Evolutionary conservation across 1,139 yeast genomes (phyloP), one percentile per base, ranked within the genome.

Genomic region (Yamadazyma spencermartinsiae): DNA sequence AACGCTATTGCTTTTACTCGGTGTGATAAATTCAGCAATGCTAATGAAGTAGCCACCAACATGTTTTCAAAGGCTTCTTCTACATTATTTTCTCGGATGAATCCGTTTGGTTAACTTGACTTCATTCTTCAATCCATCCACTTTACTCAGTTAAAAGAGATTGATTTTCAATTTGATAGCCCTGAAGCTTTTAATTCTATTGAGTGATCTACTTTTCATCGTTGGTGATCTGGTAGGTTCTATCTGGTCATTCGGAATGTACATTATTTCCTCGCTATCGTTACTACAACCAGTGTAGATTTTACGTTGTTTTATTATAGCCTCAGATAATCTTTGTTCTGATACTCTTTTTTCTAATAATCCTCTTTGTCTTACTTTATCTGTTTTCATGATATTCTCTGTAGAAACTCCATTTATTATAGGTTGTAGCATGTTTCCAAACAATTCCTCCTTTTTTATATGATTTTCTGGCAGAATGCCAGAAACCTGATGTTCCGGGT

Each of bases 1-100:
- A 90, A 90, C 58, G 85, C 95, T 0, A 70, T 88, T 65, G 97
- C 97, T 0, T 90, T 86, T 61, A 86, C 95, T 24, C 76, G 86
- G 51, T 88, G 97, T 63, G 97, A 90, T 58, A 87, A 85, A 62
- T 90, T 86, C 51, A 84, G 92, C 34, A 84, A 80, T 57, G 95
- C 95, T n/a, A 69, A 65, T 40, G 68, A 62, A 38, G 56, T 78
- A 36, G 80, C 82, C 11, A 65, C 66, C 26, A 71, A 68, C 43
- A 49, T 79, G 14, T 70, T 80, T 43, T 73, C 81, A 4, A 64
- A 69, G 34, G 74, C 82, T 25, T 61, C 80, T 1, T 69, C 74
- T 13, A 60, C 68, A 4, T 29, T 80, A 9, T 63, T 79, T 25
- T 58, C 69, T n/a, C 69, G 79, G 47, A 51, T 81, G 23, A 76